Base-by-base conservation (phyloP, 805 yeast genomes). In the Metschnikowia cubensis region DNA sequence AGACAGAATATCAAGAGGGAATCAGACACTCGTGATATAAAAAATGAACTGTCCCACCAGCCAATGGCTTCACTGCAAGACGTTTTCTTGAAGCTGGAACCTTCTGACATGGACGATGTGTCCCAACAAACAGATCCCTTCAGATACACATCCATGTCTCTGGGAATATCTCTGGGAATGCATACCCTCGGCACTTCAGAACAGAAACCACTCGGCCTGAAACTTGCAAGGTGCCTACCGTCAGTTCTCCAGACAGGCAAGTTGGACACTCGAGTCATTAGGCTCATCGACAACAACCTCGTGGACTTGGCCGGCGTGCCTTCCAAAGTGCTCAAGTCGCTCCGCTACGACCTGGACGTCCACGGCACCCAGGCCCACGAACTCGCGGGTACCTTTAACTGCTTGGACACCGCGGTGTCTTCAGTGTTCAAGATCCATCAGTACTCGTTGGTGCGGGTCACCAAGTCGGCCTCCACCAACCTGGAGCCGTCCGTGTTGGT, bases 381-480 rank as follows among this genome's bases (percentile, higher is more conserved):
- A 25, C 48, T 56, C 10, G 57, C 61, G 35, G 65, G 74, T 3
- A 69, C 74, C 3, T 74, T 69, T 59, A 69, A 69, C 49, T 65
- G 75, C 3, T 70, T 80, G 22, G 74, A 76, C 54, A 73, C 76
- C 0, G 83, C 83, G 0, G 68, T 79, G 0, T 61, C 64, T 36
- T 60, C 69, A 2, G 57, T 79, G 11, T 80, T 79, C 59, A 71
- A 71, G 3, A 39, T 68, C 4, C 60, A 62, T 4, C 71, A 73
- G 11, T 80, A 71, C 59, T 68, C 82, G 1, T 56, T 80, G 22
- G 66, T 80, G 7, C 66, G 85, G 42, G 76, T 80, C 11, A 79
- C 84, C 2, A 64, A 84, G 50, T 79, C 83, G 0, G 80, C 83
- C 2, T 77, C 83, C 2, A 68, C 71, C 29, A 82, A 77, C 52